A percentile compares a stretch with the other conserved stretches of the same genome.
Evolutionary conservation across 2,329 filamentous ascomycete species (phyloP).

Genomic region (Talaromyces sp.): DNA sequence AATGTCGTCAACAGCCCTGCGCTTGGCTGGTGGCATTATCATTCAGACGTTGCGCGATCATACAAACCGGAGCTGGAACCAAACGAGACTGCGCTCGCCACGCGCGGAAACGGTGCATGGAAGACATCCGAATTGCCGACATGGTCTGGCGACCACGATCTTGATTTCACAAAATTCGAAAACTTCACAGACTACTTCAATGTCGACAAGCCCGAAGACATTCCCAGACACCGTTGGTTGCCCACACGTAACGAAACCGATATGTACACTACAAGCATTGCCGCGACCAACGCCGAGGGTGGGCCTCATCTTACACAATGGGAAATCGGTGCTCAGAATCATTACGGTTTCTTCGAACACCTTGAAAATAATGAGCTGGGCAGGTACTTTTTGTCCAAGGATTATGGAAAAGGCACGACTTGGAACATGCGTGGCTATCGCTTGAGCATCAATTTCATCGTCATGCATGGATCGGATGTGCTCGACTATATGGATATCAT

Average conservation of each 20-base stretch:
- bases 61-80: conserved; percentile 17
- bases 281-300: conserved; percentile 15
- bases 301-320: conserved; percentile 14
- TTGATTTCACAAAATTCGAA: conserved; percentile 14
- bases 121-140: conserved; percentile 15
- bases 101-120: conserved; percentile 16
- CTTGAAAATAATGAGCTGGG: conserved; percentile 17
- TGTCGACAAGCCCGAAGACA: conserved; percentile 9
- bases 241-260: conserved; percentile 15
- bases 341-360: conserved; percentile 16
- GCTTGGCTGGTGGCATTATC: conserved; percentile 19
- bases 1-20: conserved; percentile 18
- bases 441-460: conserved; percentile 18
- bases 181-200: conserved; percentile 15
- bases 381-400: conserved; percentile 16
- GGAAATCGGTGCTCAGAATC: conserved; percentile 18
- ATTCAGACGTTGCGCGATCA: conserved; percentile 12
- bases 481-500: conserved; percentile 17
- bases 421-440: conserved; percentile 17
- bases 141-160: conserved; percentile 9
- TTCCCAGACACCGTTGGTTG: conserved; percentile 18
- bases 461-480: conserved; percentile 17
- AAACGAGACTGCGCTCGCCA: conserved; percentile 13
- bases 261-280: conserved; percentile 17
- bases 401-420: conserved; percentile 17